These are phyloP conservation scores for Prunus salicina DNA, from an alignment of 306 rosid genomes.

Conservation along the genomic window DNA sequence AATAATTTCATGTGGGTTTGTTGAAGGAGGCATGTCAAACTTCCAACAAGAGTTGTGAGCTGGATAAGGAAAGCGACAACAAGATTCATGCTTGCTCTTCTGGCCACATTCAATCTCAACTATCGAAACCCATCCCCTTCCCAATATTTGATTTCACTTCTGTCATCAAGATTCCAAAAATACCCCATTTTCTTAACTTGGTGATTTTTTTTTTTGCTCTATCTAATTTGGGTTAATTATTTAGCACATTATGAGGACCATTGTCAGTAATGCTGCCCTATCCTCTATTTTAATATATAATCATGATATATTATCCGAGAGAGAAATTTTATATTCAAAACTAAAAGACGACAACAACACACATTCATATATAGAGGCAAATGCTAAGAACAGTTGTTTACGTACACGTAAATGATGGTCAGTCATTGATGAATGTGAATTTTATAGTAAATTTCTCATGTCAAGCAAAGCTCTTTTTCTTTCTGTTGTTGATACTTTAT, in stretches of 20 bases:
- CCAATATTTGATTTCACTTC: conserved; percentile 43
- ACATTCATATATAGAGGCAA: neutral
- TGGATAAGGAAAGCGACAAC: conserved; percentile 71
- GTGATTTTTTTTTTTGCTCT: conserved; percentile 3
- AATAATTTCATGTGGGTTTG: conserved; percentile 75
- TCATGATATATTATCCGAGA: neutral
- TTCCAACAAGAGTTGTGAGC: conserved; percentile 59
- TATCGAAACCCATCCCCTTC: conserved; percentile 41
- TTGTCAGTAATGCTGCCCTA: neutral
- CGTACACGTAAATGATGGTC: neutral
- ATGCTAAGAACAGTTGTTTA: neutral
- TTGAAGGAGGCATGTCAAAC: conserved; percentile 53
- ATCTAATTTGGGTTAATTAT: neutral
- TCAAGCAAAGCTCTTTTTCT: neutral
- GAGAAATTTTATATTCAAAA: neutral
- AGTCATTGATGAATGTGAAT: neutral
- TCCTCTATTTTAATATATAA: neutral
- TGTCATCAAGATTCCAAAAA: conserved; percentile 35
- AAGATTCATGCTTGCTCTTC: conserved; percentile 42
- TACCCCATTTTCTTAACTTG: conserved; percentile 21
- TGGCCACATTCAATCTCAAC: conserved; percentile 37
- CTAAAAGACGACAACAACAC: neutral
- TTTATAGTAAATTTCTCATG: neutral
- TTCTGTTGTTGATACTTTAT: neutral
- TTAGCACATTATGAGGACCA: conserved; percentile 1